Evolutionary conservation across 116 monocot species (phyloP).

Genomic region (Trichopus zeylanicus): DNA sequence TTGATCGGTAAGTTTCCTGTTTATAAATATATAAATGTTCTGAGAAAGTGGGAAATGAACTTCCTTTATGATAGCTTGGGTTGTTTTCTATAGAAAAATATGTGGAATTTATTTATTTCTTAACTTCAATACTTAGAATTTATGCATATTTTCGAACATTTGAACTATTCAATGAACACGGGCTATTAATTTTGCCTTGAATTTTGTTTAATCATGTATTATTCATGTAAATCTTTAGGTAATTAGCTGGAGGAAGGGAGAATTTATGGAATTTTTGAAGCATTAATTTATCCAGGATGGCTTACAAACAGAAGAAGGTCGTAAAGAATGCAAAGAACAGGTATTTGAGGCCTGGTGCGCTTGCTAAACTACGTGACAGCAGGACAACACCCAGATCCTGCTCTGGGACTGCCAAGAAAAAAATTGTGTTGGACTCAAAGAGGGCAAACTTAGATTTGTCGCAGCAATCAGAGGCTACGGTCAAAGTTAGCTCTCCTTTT

Average conservation of each 20-base stretch:
- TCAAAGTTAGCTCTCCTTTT: conserved; percentile 5
- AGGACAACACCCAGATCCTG: conserved; percentile 43
- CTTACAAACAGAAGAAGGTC: conserved; percentile 60
- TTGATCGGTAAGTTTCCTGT: too few species aligned
- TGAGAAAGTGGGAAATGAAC: too few species aligned
- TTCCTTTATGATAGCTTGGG: too few species aligned
- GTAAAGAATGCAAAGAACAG: conserved; percentile 39
- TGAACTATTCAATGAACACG: too few species aligned
- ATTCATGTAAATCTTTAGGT: too few species aligned
- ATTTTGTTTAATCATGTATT: too few species aligned
- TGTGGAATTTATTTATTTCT: too few species aligned
- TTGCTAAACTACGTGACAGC: conserved; percentile 57
- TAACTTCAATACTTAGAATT: too few species aligned
- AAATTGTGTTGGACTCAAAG: conserved; percentile 38
- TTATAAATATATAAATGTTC: too few species aligned
- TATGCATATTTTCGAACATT: too few species aligned
- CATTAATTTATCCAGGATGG: conserved; percentile 14
- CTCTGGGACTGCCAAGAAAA: conserved; percentile 60
- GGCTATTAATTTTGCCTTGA: too few species aligned
- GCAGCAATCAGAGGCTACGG: conserved; percentile 2
- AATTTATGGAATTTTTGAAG: background rate
- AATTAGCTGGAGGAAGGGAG: background rate
- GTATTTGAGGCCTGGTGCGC: conserved; percentile 75
- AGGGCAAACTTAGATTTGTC: conserved; percentile 24
- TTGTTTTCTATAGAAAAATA: too few species aligned